Evolutionary conservation across 1,139 yeast genomes (phyloP).

Genomic region (Nakaseomyces sp.): DNA sequence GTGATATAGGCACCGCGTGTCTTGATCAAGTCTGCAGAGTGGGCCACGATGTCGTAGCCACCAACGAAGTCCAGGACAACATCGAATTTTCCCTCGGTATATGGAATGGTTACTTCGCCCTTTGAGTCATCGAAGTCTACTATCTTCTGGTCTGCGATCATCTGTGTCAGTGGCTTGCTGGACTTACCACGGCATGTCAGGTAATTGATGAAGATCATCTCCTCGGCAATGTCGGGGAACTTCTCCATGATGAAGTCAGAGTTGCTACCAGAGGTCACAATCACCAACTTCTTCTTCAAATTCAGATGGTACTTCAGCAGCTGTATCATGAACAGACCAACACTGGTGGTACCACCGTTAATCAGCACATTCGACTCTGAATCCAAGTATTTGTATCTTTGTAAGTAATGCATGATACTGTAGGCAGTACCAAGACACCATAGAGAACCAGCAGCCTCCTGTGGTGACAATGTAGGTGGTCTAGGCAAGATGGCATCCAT

Average conservation of each 20-base stretch:
- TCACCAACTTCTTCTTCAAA: conserved; percentile 39
- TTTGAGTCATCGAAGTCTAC: conserved; percentile 26
- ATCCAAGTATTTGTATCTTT: conserved; percentile 25
- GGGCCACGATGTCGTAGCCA: conserved; percentile 33
- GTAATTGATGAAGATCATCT: conserved; percentile 28
- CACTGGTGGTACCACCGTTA: conserved; percentile 69
- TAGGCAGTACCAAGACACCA: conserved; percentile 48
- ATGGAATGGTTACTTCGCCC: conserved; percentile 23
- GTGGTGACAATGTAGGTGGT: conserved; percentile 42
- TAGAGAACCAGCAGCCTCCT: conserved; percentile 54
- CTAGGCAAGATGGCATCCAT: conserved; percentile 36
- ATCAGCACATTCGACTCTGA: conserved; percentile 39
- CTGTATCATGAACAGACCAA: conserved; percentile 55
- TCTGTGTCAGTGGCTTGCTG: conserved; percentile 23
- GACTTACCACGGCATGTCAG: conserved; percentile 25
- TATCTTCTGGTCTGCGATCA: conserved; percentile 22
- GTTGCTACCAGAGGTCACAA: conserved; percentile 34
- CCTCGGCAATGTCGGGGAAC: conserved; percentile 27
- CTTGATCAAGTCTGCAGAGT: conserved; percentile 30
- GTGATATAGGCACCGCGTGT: conserved; percentile 43
- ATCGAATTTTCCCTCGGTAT: conserved; percentile 34
- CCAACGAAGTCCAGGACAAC: conserved; percentile 44
- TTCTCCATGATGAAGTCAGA: conserved; percentile 23
- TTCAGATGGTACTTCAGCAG: conserved; percentile 42
- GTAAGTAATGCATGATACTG: conserved; percentile 34